These are phyloP conservation scores for Monosporozyma aerobia DNA, from an alignment of 805 yeast genomes.

Conservation along the genomic window DNA sequence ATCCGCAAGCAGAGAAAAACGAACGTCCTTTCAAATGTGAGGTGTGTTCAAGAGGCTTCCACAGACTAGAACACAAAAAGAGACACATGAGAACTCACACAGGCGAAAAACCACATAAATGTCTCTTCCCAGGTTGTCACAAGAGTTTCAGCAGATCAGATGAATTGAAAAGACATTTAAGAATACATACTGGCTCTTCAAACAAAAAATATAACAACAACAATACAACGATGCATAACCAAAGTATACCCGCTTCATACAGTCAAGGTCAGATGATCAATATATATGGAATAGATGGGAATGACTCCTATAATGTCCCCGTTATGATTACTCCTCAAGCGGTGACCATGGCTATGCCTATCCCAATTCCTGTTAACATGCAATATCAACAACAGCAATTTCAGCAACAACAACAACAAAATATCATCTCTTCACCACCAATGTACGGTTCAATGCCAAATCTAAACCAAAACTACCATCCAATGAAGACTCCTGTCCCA, in stretches of 20 bases:
- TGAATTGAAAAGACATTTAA: conserved; percentile 76
- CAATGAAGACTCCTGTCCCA: neutral
- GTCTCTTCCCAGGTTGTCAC: conserved; percentile 75
- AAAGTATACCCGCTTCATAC: neutral
- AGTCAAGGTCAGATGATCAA: conserved; percentile 2
- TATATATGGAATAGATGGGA: conserved; percentile 2
- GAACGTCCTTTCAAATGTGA: conserved; percentile 77
- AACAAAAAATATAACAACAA: neutral
- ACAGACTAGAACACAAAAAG: conserved; percentile 82
- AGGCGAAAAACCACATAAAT: conserved; percentile 85
- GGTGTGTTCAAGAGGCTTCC: conserved; percentile 77
- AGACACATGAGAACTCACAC: conserved; percentile 89
- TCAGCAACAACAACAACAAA: conserved; percentile 1
- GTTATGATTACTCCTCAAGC: conserved; percentile 5
- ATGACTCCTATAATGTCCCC: conserved; percentile 3
- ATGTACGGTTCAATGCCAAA: neutral
- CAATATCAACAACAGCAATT: neutral
- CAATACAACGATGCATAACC: neutral
- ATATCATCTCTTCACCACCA: conserved; percentile 2
- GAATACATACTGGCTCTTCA: conserved; percentile 49
- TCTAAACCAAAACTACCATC: neutral
- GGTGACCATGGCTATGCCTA: conserved; percentile 5
- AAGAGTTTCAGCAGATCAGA: conserved; percentile 75
- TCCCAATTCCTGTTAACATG: conserved; percentile 2
- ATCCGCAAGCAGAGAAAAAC: conserved; percentile 9